phyloP scores from a whole-genome alignment of 345 rosid species.

The Clarkia xantiana region DNA sequence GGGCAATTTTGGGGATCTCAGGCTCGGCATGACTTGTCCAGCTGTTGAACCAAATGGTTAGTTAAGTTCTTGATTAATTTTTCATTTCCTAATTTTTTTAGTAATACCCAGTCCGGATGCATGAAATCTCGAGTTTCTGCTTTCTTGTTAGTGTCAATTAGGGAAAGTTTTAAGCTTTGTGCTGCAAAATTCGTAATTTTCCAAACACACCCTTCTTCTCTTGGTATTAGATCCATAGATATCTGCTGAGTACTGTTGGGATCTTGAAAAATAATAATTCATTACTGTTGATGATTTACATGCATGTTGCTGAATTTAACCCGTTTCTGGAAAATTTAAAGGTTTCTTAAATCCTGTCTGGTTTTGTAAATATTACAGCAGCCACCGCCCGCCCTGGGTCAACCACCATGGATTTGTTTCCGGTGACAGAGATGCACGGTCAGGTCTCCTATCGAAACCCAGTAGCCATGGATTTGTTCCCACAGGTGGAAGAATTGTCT shows the following conservation, averaged over 20 bases:
- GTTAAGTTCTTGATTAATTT: constrained; percentile 5
- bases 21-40: constrained; percentile 47
- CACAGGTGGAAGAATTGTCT: constrained; percentile 20
- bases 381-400: constrained; percentile 11
- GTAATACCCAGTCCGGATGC: no score
- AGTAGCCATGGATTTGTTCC: constrained; percentile 20
- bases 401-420: constrained; percentile 49
- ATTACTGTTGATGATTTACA: no score
- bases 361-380: constrained; percentile 1
- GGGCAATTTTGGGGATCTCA: constrained; percentile 68
- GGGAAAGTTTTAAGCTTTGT: no score
- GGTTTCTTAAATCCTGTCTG: constrained; percentile 7
- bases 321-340: constrained; percentile 3
- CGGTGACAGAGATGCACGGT: constrained; percentile 2
- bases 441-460: not conserved
- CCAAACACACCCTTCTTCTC: no score
- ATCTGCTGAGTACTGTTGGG: no score
- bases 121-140: no score
- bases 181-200: no score
- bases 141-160: no score
- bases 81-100: no score
- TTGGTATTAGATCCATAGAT: no score
- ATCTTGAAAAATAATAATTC: no score
- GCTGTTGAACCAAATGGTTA: constrained; percentile 30
- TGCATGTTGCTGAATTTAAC: no score